phyloP scores from a whole-genome alignment of 1,284 basidiomycete genomes.

The Wallemia hederae region DNA sequence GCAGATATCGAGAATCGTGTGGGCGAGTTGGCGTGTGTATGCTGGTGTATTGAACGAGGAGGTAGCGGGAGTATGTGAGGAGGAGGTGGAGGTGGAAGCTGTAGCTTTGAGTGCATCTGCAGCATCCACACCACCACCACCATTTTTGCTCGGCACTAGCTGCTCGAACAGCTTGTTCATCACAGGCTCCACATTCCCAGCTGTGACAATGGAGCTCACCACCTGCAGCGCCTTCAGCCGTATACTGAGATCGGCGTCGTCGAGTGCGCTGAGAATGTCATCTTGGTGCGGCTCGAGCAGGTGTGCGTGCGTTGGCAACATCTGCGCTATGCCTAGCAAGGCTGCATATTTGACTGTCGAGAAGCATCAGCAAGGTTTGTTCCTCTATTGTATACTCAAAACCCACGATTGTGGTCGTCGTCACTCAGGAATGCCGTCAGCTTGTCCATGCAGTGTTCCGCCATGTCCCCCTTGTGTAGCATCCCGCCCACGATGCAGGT shows the following conservation, averaged over 20 bases:
- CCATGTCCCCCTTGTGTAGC: slow-evolving; percentile 48
- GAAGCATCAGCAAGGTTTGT: not conserved
- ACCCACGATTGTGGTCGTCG: slow-evolving; percentile 66
- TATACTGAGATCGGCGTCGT: slow-evolving; percentile 83
- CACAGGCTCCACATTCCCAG: slow-evolving; percentile 55
- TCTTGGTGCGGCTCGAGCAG: slow-evolving; percentile 77
- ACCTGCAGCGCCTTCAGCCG: slow-evolving; percentile 82
- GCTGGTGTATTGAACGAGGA: slow-evolving; percentile 25
- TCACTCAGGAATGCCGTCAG: slow-evolving; percentile 73
- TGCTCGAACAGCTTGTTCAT: slow-evolving; percentile 63
- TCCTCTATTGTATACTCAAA: not conserved
- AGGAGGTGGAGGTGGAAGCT: slow-evolving; percentile 22
- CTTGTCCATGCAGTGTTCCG: slow-evolving; percentile 71
- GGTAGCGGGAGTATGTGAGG: slow-evolving; percentile 19
- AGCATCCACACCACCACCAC: slow-evolving; percentile 16
- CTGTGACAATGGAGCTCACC: slow-evolving; percentile 65
- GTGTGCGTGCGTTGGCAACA: slow-evolving; percentile 70
- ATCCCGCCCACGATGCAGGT: slow-evolving; percentile 94
- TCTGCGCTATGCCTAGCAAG: slow-evolving; percentile 75
- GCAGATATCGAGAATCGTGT: slow-evolving; percentile 52
- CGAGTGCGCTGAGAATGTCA: slow-evolving; percentile 61
- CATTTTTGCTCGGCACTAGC: slow-evolving; percentile 32
- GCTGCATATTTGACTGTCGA: slow-evolving; percentile 76
- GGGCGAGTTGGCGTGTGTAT: slow-evolving; percentile 52
- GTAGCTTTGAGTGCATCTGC: slow-evolving; percentile 15